Base-by-base conservation (phyloP, 75 land plant genomes). In the Picea glauca region DNA sequence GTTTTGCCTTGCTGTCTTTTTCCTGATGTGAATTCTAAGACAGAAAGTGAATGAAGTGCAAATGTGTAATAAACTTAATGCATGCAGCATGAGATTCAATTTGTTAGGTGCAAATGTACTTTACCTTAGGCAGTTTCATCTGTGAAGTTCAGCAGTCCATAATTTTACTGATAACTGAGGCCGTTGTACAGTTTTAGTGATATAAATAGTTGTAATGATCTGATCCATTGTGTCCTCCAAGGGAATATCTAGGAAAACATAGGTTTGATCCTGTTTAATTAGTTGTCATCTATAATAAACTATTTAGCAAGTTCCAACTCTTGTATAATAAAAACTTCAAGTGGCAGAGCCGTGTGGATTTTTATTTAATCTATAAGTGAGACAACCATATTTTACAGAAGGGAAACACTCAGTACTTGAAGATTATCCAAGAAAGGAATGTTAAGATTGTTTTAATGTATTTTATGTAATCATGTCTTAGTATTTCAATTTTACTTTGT, bases 251-350 rank as follows among this genome's bases (percentile, higher is more conserved):
- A 11, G 3, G 54, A n/a, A 11, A 18, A 8, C 54, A 20, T 9
- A 70, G n/a, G 23, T 70, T 70, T 40, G 46, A 68, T 68, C 6
- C 5, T 35, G 31, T 35, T 38, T 35, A 17, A 46, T 1, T 46
- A 67, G 72, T 67, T 35, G 6, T 67, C 72, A 67, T 67, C 72
- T 67, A 67, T 35, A 67, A 35, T 67, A 18, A 35, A 17, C 72
- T 40, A 18, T 68, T 68, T 38, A 21, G 9, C 46, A 68, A 38
- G 72, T 38, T 38, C 18, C 11, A 43, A 43, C 73, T 20, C 4
- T 70, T 20, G 50, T 7, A 40, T 43, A 70, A 43, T 20, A 70
- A 70, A 70, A 70, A 13, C 23, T 70, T 40, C 1, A 20, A 40
- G 12, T 38, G 23, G 38, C 13, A 40, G 23, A 46, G 23, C 54